Percentiles rank a stretch among this genome's conserved stretches.
Conservation (phyloP, 257 asterid genomes). For the Hygrophila difformis region DNA sequence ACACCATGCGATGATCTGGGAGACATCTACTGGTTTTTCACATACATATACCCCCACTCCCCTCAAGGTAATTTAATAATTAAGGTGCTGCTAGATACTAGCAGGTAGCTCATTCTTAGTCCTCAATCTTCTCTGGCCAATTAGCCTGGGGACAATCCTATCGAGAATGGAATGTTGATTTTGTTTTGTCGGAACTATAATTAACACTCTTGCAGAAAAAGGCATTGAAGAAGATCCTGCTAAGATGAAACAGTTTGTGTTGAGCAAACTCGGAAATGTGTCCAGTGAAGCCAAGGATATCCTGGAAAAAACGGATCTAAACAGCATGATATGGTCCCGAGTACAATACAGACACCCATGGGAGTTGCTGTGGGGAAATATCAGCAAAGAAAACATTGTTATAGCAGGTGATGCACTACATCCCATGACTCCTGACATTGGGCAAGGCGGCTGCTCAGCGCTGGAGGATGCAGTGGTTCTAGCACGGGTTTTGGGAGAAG, state of each 20-base stretch:
- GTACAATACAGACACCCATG: slow-evolving; percentile 24
- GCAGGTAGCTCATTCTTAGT: too few species aligned
- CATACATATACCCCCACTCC: slow-evolving; percentile 34
- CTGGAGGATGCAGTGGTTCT: slow-evolving; percentile 27
- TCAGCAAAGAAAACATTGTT: slow-evolving; percentile 22
- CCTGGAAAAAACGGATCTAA: slow-evolving; percentile 20
- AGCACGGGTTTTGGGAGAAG: slow-evolving; percentile 23
- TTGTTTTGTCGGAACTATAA: too few species aligned
- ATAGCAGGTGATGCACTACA: slow-evolving; percentile 37
- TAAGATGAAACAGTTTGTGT: slow-evolving; percentile 24
- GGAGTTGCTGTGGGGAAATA: slow-evolving; percentile 27
- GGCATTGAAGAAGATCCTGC: slow-evolving; percentile 23
- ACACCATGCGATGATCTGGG: slow-evolving; percentile 36
- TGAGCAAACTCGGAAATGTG: slow-evolving; percentile 30
- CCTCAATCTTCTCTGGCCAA: too few species aligned
- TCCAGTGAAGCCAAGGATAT: slow-evolving; percentile 13
- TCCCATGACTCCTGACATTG: slow-evolving; percentile 40
- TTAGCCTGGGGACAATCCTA: too few species aligned
- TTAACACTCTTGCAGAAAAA: slow-evolving; percentile 16
- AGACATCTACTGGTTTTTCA: slow-evolving; percentile 45
- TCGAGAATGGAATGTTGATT: too few species aligned
- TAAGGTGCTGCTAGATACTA: too few species aligned
- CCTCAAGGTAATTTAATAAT: slow-evolving; percentile 17
- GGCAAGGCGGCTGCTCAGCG: slow-evolving; percentile 39
- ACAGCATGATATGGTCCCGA: slow-evolving; percentile 22